Base-by-base conservation (phyloP, 108 stramenopile species). In the Cylindrotheca fusiformis region DNA sequence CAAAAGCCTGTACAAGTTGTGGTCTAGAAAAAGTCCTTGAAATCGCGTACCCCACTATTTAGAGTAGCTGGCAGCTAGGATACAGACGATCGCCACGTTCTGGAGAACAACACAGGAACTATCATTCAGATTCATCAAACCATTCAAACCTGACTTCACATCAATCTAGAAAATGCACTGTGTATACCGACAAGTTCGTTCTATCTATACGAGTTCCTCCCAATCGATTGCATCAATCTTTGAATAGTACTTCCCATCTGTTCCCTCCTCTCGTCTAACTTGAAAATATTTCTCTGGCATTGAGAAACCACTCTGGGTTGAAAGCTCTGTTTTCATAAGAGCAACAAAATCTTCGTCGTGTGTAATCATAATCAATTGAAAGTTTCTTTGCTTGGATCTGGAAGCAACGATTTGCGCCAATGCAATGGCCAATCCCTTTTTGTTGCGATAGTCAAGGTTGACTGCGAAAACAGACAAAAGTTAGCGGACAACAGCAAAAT, bases 291-390 rank as follows among this genome's bases (percentile, higher is more conserved):
- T 84, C 60, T 97, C 98, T 5, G 98, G 98, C 96, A 97, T 95
- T 30, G 63, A 78, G 65, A 96, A 90, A 28, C 91, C 94, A 23
- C 84, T 82, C 56, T 86, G 90, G 3, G 87, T 62, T 3, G 85
- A 64, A 27, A 99, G 68, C 52, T 97, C 95, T 21, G 81, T 83
- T 56, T 94, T 92, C 89, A 98, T 91, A 88, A 92, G 90, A 21
- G 67, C 62, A 6, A 98, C 95, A 76, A 99, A 99, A 26, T 98
- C 98, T 77, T 98, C 97, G 56, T 99, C 99, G 79, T 99, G 99
- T 2, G 99, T 99, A 68, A 99, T 99, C 48, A 94, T 60, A 30
- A 99, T 69, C 48, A 99, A 80, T 80, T 99, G 99, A 66, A 99
- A 98, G 80, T 99, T 97, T 44, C 70, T 71, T 78, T 99, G 98